Conservation (phyloP, 768 basidiomycete genomes). For the Crepidotus variabilis region DNA sequence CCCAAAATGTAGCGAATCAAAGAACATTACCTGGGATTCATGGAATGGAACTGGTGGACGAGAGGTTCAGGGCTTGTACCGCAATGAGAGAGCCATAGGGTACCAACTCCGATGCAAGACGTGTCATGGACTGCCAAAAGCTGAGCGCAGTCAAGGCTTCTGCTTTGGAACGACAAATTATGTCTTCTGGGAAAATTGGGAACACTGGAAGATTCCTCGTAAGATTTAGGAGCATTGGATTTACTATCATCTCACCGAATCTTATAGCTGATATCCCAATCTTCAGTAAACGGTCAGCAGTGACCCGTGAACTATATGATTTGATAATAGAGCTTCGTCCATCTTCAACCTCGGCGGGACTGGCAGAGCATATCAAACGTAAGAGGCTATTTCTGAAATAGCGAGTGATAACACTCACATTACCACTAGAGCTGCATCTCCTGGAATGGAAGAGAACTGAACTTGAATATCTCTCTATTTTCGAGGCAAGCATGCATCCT, state of each 20-base stretch:
- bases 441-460: background rate
- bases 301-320: slow-evolving; percentile 7
- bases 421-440: slow-evolving; percentile 6
- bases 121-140: background rate
- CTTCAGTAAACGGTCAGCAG: slow-evolving; percentile 1
- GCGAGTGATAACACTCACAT: background rate
- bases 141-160: background rate
- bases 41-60: background rate
- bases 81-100: background rate
- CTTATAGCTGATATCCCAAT: slow-evolving; percentile 1
- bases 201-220: slow-evolving; percentile 9
- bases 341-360: slow-evolving; percentile 5
- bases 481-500: background rate
- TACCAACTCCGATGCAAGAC: background rate
- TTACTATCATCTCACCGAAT: background rate
- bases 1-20: background rate
- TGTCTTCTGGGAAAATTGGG: slow-evolving; percentile 7
- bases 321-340: slow-evolving; percentile 4
- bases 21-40: background rate
- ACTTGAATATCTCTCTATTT: slow-evolving; percentile 2
- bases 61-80: background rate
- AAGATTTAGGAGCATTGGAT: background rate
- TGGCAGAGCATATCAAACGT: slow-evolving; percentile 5
- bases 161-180: slow-evolving; percentile 7
- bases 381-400: background rate